These are phyloP conservation scores for Cucumis sativus DNA, from an alignment of 306 rosid species.

Conservation along the genomic window DNA sequence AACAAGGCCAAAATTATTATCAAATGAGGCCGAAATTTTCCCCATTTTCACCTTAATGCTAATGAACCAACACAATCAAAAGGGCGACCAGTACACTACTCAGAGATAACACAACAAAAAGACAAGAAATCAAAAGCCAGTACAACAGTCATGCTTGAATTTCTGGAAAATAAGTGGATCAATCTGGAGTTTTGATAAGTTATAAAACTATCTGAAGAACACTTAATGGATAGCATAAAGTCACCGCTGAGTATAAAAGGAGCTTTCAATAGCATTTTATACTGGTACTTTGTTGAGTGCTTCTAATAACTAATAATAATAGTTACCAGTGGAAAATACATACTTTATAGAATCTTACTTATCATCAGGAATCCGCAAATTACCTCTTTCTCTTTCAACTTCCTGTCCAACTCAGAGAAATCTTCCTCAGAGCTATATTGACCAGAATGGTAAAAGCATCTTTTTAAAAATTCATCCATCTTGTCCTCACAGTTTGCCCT, in stretches of 20 bases:
- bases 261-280: neutral
- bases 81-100: neutral
- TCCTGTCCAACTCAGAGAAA: slow-evolving; percentile 49
- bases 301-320: neutral
- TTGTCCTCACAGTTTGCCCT: slow-evolving; percentile 88
- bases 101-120: neutral
- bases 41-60: neutral
- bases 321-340: neutral
- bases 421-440: slow-evolving; percentile 63
- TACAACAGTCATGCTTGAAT: neutral
- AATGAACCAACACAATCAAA: neutral
- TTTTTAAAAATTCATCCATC: slow-evolving; percentile 69
- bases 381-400: slow-evolving; percentile 80
- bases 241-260: neutral
- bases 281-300: neutral
- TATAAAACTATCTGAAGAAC: neutral
- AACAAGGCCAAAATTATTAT: neutral
- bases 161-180: neutral
- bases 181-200: neutral
- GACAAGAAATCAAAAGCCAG: neutral
- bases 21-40: neutral
- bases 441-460: slow-evolving; percentile 94
- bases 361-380: neutral
- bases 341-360: neutral
- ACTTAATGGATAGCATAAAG: neutral